Evolutionary conservation across 139 green algal species (phyloP).

Genomic region (Microglena sp.): DNA sequence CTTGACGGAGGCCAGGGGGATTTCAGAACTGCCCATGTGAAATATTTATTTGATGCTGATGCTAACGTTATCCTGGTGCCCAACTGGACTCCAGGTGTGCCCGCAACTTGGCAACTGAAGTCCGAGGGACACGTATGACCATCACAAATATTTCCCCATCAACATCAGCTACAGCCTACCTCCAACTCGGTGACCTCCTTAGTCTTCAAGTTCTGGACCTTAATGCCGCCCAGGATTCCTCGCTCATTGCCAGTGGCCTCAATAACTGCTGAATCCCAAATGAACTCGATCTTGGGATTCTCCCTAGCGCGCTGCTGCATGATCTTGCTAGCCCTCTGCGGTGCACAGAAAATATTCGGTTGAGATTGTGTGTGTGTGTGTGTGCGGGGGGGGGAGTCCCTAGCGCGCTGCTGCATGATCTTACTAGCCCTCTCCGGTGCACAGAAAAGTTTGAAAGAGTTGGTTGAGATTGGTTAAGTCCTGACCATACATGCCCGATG

Average conservation of each 20-base stretch:
- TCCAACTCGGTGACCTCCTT: slow-evolving; percentile 36
- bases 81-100: no score
- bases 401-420: slow-evolving; percentile 23
- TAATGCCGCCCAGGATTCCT: slow-evolving; percentile 25
- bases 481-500: no score
- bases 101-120: no score
- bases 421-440: slow-evolving; percentile 21
- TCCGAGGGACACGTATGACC: no score
- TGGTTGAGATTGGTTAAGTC: no score
- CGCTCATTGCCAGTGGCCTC: slow-evolving; percentile 68
- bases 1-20: no score
- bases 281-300: slow-evolving; percentile 76
- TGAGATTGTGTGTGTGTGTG: slow-evolving; percentile 3
- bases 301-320: slow-evolving; percentile 59
- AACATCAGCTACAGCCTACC: no score
- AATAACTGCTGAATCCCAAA: slow-evolving; percentile 44
- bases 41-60: no score
- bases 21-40: no score
- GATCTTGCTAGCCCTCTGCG: slow-evolving; percentile 28
- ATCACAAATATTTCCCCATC: no score
- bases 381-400: background rate
- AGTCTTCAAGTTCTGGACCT: slow-evolving; percentile 20
- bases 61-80: no score
- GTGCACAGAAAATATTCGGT: slow-evolving; percentile 20
- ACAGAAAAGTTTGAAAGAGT: no score